A percentile compares a stretch with the other conserved stretches of the same genome.
Conservation (phyloP, 1,284 basidiomycete species). For the Stygiomarasmius scandens region DNA sequence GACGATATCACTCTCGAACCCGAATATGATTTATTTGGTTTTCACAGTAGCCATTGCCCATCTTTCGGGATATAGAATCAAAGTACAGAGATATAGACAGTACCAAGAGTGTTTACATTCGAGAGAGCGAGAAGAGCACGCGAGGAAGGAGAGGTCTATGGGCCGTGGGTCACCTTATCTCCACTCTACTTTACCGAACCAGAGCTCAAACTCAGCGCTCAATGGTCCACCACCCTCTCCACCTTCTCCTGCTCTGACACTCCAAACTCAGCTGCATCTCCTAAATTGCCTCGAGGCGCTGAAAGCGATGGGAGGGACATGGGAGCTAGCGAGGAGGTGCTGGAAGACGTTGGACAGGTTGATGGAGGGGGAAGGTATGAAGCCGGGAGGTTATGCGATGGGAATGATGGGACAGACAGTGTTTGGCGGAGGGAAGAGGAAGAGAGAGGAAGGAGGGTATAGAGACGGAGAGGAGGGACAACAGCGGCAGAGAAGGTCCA, state of each 20-base stretch:
- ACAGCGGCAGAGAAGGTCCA: no score
- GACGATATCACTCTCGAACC: constrained; percentile 20
- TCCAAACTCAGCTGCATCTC: constrained; percentile 25
- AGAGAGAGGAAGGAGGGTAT: no score
- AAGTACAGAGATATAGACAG: constrained; percentile 10
- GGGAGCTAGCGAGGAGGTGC: constrained; percentile 24
- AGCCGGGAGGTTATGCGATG: constrained; percentile 8
- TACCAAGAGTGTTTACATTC: neutral
- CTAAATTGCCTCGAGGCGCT: constrained; percentile 26
- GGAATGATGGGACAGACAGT: neutral
- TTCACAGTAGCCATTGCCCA: constrained; percentile 26
- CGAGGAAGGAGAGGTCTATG: neutral
- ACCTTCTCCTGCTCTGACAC: constrained; percentile 6
- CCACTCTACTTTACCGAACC: neutral
- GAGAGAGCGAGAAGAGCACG: neutral
- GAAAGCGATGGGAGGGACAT: constrained; percentile 22
- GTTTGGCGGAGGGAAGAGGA: neutral
- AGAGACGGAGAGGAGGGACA: no score
- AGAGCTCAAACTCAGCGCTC: no score
- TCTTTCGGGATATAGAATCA: constrained; percentile 21
- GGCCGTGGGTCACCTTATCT: neutral
- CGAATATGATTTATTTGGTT: constrained; percentile 26
- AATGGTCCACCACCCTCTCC: neutral
- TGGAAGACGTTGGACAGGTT: constrained; percentile 23
- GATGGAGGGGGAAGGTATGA: constrained; percentile 25